A percentile compares a stretch with the other conserved stretches of the same genome.
phyloP scores from a whole-genome alignment of 495 filamentous ascomycete species.

The Astrocystis sublimbata region DNA sequence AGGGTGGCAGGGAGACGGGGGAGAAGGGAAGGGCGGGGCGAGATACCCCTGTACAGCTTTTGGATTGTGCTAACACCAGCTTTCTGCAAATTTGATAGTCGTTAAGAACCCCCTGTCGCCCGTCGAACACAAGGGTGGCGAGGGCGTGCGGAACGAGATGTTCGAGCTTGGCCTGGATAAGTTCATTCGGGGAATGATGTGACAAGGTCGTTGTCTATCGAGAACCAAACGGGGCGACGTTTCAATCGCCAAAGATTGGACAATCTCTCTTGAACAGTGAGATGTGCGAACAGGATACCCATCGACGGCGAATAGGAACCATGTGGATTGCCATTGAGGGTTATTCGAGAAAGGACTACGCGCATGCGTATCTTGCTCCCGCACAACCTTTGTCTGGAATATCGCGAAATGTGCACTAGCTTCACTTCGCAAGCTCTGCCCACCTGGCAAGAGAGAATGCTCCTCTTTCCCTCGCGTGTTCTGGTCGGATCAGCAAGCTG shows the following conservation, averaged over 20 bases:
- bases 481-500: too few relatives aligned
- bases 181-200: conserved; percentile 63
- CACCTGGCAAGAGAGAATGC: background rate
- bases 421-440: background rate
- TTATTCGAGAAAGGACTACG: too few relatives aligned
- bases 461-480: too few relatives aligned
- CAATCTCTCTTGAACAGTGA: too few relatives aligned
- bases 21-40: too few relatives aligned
- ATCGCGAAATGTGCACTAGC: background rate
- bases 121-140: conserved; percentile 81
- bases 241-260: too few relatives aligned
- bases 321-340: background rate
- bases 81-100: conserved; percentile 58
- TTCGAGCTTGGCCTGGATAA: conserved; percentile 91
- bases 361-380: background rate
- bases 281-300: too few relatives aligned
- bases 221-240: too few relatives aligned
- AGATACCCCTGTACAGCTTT: background rate
- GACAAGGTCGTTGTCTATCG: conserved; percentile 24
- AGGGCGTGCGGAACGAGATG: conserved; percentile 89
- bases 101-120: conserved; percentile 94
- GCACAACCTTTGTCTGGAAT: background rate
- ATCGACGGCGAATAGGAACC: background rate
- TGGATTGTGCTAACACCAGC: conserved; percentile 12
- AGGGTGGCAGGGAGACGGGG: too few relatives aligned